Evolutionary conservation across 495 filamentous ascomycete genomes (phyloP), one percentile per base, ranked within the genome.

Genomic region (Hyaloscypha finlandica): DNA sequence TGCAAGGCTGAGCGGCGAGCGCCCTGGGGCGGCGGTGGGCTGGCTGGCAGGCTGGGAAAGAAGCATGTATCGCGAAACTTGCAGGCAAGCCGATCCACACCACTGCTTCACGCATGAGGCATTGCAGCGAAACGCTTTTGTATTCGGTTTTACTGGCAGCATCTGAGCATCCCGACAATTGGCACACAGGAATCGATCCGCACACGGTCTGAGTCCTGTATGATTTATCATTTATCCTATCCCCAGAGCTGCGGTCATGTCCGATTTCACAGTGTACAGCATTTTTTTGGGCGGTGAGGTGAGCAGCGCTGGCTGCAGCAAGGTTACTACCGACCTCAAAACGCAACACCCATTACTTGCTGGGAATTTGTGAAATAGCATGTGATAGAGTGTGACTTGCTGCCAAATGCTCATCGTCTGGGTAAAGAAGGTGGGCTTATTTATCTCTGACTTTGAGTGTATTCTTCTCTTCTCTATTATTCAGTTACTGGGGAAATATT

Each of bases 1-100:
- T 22, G 55, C 55, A 58, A 58, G 55, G 20, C 55, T 58, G 55
- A 29, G 35, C 5, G 33, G 30, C 33, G 42, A 48, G 42, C 42
- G 42, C 16, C 11, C 42, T 48, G 42, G 6, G 12, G 35, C 35
- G 12, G 16, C 3, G 42, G 8, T 29, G 30, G 19, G 25, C 25
- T 25, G 25, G 14, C 20, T 8, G 55, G n/a, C n/a, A n/a, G 22
- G 8, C 20, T 19, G 55, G 6, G 6, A 1, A 56, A 31, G 53
- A 9, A 25, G n/a, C 22, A 56, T 56, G 53, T 56, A 4, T 48
- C 42, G 16, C 42, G 12, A 37, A 37, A 37, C 35, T 16, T 53
- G 19, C 51, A 53, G 25, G 22, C 22, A 25, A 8, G 51, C 51
- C 19, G 53, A 56, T 56, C 53, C 53, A 56, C 53, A 56, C 29